Percentiles rank a stretch among this genome's conserved stretches.
Evolutionary conservation across 495 filamentous ascomycete genomes (phyloP).

Genomic region (Penicillium desertorum): DNA sequence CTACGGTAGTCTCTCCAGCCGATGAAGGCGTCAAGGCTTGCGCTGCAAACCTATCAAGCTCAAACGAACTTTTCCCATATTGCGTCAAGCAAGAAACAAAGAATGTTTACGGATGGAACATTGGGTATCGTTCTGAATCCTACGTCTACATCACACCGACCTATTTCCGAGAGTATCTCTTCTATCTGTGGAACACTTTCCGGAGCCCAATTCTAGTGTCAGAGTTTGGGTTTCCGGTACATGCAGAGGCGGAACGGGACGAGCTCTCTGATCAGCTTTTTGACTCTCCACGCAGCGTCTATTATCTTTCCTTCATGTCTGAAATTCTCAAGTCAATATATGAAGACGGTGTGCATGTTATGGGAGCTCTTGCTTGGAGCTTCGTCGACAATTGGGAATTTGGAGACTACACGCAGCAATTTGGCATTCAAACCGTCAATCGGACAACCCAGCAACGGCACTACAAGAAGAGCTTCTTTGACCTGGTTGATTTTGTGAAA

Average conservation of each 20-base stretch:
- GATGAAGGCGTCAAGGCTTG: conserved; percentile 38
- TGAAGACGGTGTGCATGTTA: conserved; percentile 46
- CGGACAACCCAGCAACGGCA: conserved; percentile 38
- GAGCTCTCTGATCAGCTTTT: conserved; percentile 38
- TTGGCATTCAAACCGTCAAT: conserved; percentile 47
- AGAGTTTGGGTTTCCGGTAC: conserved; percentile 44
- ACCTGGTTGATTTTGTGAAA: conserved; percentile 46
- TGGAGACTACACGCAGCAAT: conserved; percentile 40
- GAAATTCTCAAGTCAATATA: conserved; percentile 46
- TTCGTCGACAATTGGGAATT: conserved; percentile 50
- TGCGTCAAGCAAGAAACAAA: conserved; percentile 40
- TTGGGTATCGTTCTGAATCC: conserved; percentile 39
- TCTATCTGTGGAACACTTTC: conserved; percentile 48
- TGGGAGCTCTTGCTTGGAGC: conserved; percentile 48
- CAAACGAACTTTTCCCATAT: conserved; percentile 36
- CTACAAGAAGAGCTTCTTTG: conserved; percentile 51
- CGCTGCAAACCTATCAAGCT: conserved; percentile 26
- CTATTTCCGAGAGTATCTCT: conserved; percentile 44
- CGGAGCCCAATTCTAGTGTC: conserved; percentile 35
- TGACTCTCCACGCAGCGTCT: conserved; percentile 40
- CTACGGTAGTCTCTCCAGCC: conserved; percentile 39
- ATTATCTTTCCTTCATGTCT: conserved; percentile 44
- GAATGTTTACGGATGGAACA: conserved; percentile 42
- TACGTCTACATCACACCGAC: conserved; percentile 46
- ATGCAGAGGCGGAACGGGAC: conserved; percentile 26